These are phyloP conservation scores for Eutrema salsugineum DNA, from an alignment of 441 rosid species.

Conservation along the genomic window DNA sequence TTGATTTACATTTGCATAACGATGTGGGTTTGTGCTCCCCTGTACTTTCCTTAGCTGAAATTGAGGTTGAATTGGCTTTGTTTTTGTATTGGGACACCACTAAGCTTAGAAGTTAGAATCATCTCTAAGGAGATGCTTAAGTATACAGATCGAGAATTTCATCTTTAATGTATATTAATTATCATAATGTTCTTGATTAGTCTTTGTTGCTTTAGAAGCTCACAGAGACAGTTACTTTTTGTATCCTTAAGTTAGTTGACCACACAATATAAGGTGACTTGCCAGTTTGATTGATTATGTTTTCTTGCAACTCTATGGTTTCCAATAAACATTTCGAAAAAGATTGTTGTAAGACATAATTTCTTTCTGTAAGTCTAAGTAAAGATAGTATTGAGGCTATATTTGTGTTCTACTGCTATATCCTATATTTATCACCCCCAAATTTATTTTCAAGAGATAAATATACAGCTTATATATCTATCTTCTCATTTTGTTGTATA, in stretches of 20 bases:
- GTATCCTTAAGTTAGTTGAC: neutral
- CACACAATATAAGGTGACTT: neutral
- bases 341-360: neutral
- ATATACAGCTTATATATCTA: slow-evolving; percentile 21
- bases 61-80: slow-evolving; percentile 7
- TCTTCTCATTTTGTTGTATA: slow-evolving; percentile 31
- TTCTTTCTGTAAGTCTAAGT: neutral
- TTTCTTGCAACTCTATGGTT: slow-evolving; percentile 16
- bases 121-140: neutral
- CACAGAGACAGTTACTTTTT: neutral
- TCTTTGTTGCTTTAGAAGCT: slow-evolving; percentile 9
- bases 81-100: neutral
- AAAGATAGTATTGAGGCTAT: slow-evolving; percentile 11
- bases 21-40: neutral
- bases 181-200: neutral
- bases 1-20: neutral
- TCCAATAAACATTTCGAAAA: neutral
- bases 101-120: neutral
- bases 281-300: neutral
- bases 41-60: slow-evolving; percentile 4
- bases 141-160: neutral
- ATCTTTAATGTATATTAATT: neutral
- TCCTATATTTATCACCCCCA: neutral
- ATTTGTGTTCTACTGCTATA: slow-evolving; percentile 13
- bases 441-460: slow-evolving; percentile 37